Percentiles rank a stretch among this genome's conserved stretches.
These are phyloP conservation scores for Adenanthera pavonina DNA, from an alignment of 306 rosid species.

Conservation along the genomic window DNA sequence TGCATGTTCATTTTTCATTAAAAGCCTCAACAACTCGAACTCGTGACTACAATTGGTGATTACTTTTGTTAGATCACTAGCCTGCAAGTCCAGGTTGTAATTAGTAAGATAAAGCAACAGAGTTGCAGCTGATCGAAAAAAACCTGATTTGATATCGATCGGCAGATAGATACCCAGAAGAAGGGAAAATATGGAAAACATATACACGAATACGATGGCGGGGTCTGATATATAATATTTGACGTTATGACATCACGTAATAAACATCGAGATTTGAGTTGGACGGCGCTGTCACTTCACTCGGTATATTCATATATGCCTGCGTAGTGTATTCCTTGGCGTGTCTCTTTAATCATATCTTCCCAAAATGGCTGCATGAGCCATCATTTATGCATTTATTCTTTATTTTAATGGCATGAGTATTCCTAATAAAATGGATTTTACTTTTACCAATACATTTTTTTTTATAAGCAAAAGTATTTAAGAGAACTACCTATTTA, in stretches of 20 bases:
- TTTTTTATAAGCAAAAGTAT: no score
- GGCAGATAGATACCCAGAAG: slow-evolving; percentile 14
- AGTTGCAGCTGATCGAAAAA: not conserved
- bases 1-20: not conserved
- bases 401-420: not conserved
- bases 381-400: slow-evolving; percentile 52
- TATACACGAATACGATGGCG: not conserved
- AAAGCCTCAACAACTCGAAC: not conserved
- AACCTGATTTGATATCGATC: slow-evolving; percentile 20
- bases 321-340: slow-evolving; percentile 3
- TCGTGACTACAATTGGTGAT: not conserved
- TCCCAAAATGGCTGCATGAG: slow-evolving; percentile 62
- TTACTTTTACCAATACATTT: no score
- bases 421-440: no score
- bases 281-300: slow-evolving; percentile 63
- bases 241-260: slow-evolving; percentile 17
- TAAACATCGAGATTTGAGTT: slow-evolving; percentile 25
- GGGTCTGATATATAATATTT: slow-evolving; percentile 5
- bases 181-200: slow-evolving; percentile 22
- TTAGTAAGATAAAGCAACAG: not conserved
- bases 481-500: no score
- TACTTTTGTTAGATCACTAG: not conserved
- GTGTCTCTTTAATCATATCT: slow-evolving; percentile 49
- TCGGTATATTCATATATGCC: not conserved
- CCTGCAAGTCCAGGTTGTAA: slow-evolving; percentile 8